Base-by-base conservation (phyloP, 2,329 filamentous ascomycete species). In the Diaporthe australafricana region DNA sequence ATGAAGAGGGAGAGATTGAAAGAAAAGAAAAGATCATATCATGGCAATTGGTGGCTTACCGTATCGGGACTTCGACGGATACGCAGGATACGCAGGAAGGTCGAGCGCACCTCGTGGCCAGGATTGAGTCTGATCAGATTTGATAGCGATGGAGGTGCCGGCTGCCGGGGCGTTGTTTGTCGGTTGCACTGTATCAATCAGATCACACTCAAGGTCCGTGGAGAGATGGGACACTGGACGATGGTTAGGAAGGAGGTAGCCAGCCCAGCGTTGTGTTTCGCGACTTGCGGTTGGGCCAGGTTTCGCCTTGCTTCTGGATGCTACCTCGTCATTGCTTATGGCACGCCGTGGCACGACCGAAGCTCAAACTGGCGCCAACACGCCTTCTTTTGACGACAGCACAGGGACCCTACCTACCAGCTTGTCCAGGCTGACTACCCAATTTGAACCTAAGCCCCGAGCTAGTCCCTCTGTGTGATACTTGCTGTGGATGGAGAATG, bases 341-440 rank as follows among this genome's bases (percentile, higher is more conserved):
- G 35, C 38, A 30, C 6, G 38, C 25, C n/a, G 40, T 38, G 42
- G 8, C 25, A 47, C 38, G 56, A 30, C 56, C 38, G 22, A 60
- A 60, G 38, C 56, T 60, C 56, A 60, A 60, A 60, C 56, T 60
- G 56, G 56, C 56, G 56, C 56, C 56, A 62, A 40, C 57, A 12
- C 57, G 57, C 40, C 40, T 47, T 47, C 57, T 63, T 35, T 63
- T 63, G 57, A 63, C 57, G 40, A 48, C 27, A 48, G 40, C 40
- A 22, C 40, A 32, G 8, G 14, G 38, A 40, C 9, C 38, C 38
- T 14, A 11, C 11, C 14, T 14, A 3, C 38, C 38, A 40, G 17
- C 50, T 27, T 53, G 50, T n/a, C 17, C 27, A 63, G 27, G 5
- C 22, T 48, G 27, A 25, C 57, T 48, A 30, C 42, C 57, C 42